Conservation (phyloP, 2,329 filamentous ascomycete species). For the Ceratocystiopsis sp. region DNA sequence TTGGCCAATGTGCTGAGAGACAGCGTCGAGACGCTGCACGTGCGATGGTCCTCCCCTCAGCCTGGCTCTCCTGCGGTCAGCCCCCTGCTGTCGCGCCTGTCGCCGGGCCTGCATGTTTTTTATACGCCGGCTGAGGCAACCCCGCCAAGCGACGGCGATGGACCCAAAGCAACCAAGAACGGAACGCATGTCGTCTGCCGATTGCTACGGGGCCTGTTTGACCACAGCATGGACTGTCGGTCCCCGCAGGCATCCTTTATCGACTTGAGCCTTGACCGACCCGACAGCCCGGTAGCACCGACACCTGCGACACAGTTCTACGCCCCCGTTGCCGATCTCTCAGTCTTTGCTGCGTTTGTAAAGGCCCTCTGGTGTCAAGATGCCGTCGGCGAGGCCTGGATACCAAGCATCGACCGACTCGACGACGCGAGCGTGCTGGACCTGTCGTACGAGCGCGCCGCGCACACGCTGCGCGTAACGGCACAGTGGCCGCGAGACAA, state of each 20-base stretch:
- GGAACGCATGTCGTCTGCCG: conserved; percentile 30
- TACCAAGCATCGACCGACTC: conserved; percentile 19
- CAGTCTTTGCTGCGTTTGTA: conserved; percentile 35
- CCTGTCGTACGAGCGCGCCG: conserved; percentile 56
- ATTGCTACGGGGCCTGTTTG: conserved; percentile 40
- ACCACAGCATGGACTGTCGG: conserved; percentile 34
- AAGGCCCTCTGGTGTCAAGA: conserved; percentile 31
- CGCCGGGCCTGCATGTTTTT: conserved; percentile 68
- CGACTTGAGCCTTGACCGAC: conserved; percentile 33
- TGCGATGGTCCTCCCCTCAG: conserved; percentile 55
- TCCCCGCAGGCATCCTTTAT: conserved; percentile 42
- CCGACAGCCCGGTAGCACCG: too few relatives aligned
- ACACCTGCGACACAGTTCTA: conserved; percentile 41
- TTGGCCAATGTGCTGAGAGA: conserved; percentile 43
- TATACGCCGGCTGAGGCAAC: conserved; percentile 39
- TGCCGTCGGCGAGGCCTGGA: conserved; percentile 14
- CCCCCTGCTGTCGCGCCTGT: conserved; percentile 58
- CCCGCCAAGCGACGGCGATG: conserved; percentile 14
- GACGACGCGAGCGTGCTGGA: conserved; percentile 49
- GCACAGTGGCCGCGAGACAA: conserved; percentile 40
- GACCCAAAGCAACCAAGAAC: conserved; percentile 8
- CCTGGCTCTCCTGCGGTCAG: conserved; percentile 44
- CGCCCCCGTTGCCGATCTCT: conserved; percentile 40
- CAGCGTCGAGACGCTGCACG: conserved; percentile 50
- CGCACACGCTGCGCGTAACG: conserved; percentile 46